Conservation (phyloP, 208 protist genomes). For the Trypanosoma caninum region DNA sequence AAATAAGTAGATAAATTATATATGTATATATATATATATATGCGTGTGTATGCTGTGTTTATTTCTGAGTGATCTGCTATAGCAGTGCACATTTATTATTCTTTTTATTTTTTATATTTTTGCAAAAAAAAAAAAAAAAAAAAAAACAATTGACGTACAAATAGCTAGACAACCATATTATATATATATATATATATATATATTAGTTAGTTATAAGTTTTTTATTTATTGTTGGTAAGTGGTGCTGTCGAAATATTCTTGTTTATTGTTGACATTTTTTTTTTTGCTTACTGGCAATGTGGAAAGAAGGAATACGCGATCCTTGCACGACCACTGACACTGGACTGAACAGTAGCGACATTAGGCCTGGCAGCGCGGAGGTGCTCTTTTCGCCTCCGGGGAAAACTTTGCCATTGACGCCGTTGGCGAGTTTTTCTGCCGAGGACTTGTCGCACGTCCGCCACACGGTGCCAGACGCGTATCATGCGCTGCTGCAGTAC, state of each 20-base stretch:
- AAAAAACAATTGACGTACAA: slow-evolving; percentile 12
- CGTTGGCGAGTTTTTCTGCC: slow-evolving; percentile 24
- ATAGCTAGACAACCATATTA: background rate
- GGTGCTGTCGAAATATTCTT: background rate
- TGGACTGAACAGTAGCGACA: slow-evolving; percentile 14
- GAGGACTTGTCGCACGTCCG: slow-evolving; percentile 20
- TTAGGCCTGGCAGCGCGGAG: background rate
- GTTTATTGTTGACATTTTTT: slow-evolving; percentile 5
- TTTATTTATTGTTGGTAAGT: background rate
- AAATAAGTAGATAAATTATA: background rate
- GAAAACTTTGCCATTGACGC: slow-evolving; percentile 8
- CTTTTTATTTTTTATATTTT: slow-evolving; percentile 8
- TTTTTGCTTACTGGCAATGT: background rate
- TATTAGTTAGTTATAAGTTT: background rate
- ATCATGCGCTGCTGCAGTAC: slow-evolving; percentile 45
- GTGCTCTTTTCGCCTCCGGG: background rate
- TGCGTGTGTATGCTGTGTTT: slow-evolving; percentile 19
- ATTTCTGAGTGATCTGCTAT: no score
- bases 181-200: slow-evolving; percentile 3
- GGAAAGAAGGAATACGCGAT: background rate
- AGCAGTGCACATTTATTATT: slow-evolving; percentile 10
- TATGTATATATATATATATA: slow-evolving; percentile 4
- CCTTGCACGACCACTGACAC: background rate
- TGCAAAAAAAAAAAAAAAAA: background rate
- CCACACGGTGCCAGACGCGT: slow-evolving; percentile 13